Evolutionary conservation across 2,329 filamentous ascomycete species (phyloP).

Genomic region (Hypomyces perniciosus): DNA sequence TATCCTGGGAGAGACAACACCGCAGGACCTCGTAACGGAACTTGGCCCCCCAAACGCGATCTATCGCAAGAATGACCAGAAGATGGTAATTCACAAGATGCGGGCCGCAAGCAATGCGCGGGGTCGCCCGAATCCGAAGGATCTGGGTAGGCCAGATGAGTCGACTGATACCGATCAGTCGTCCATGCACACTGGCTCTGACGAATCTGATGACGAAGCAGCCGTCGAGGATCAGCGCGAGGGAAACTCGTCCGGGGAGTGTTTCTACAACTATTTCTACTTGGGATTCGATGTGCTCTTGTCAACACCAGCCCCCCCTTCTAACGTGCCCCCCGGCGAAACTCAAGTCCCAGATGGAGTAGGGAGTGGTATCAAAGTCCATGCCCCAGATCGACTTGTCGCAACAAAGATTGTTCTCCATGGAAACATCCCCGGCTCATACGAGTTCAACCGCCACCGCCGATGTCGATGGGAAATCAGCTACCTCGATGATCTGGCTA

Average conservation of each 20-base stretch:
- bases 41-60: slow-evolving; percentile 91
- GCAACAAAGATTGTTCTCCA: slow-evolving; percentile 91
- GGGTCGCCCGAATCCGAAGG: slow-evolving; percentile 37
- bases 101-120: slow-evolving; percentile 47
- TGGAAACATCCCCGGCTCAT: slow-evolving; percentile 90
- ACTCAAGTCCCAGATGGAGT: slow-evolving; percentile 17
- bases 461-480: slow-evolving; percentile 79
- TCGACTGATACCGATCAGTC: slow-evolving; percentile 69
- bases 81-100: slow-evolving; percentile 77
- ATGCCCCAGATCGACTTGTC: slow-evolving; percentile 60
- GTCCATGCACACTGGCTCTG: slow-evolving; percentile 63
- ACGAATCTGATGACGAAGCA: slow-evolving; percentile 57
- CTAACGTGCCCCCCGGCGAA: slow-evolving; percentile 49
- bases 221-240: slow-evolving; percentile 51
- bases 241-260: slow-evolving; percentile 59
- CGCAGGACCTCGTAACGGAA: slow-evolving; percentile 85
- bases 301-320: slow-evolving; percentile 65
- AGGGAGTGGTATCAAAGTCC: slow-evolving; percentile 32
- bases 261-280: slow-evolving; percentile 96
- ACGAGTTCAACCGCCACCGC: slow-evolving; percentile 92
- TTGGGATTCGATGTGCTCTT: slow-evolving; percentile 90
- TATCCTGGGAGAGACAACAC: slow-evolving; percentile 75
- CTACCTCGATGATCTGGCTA: slow-evolving; percentile 44
- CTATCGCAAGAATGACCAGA: slow-evolving; percentile 83
- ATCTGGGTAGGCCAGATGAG: slow-evolving; percentile 47